phyloP scores from a whole-genome alignment of 129 eudicot species.

The Tagetes erecta region DNA sequence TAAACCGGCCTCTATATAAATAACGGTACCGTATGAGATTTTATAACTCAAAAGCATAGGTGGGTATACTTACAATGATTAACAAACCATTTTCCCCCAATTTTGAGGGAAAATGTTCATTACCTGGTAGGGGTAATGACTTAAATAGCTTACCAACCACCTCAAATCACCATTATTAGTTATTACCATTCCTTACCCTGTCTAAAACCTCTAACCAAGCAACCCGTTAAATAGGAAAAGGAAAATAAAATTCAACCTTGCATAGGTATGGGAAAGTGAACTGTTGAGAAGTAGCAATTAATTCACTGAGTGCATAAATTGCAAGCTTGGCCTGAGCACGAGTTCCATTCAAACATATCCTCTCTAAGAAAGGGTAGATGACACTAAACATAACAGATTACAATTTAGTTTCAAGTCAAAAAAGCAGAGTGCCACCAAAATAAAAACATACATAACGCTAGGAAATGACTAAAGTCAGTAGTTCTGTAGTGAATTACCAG shows the following conservation, averaged over 20 bases:
- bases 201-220: neutral
- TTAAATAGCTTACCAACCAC: neutral
- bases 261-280: slow-evolving; percentile 51
- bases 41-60: no score
- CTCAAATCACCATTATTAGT: neutral
- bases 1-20: no score
- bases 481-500: slow-evolving; percentile 46
- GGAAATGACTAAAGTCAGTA: neutral
- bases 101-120: neutral
- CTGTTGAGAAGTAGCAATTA: slow-evolving; percentile 53
- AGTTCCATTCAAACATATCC: slow-evolving; percentile 75
- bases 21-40: no score
- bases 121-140: neutral
- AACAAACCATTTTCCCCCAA: neutral
- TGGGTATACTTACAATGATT: neutral
- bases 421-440: slow-evolving; percentile 4
- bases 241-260: slow-evolving; percentile 52
- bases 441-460: slow-evolving; percentile 9
- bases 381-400: slow-evolving; percentile 53
- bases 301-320: slow-evolving; percentile 65
- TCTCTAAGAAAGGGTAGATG: slow-evolving; percentile 73
- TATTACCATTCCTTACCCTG: neutral
- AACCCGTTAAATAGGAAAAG: slow-evolving; percentile 9
- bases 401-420: slow-evolving; percentile 14
- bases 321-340: slow-evolving; percentile 84